Percentiles rank a stretch among this genome's conserved stretches.
Evolutionary conservation across 2,329 filamentous ascomycete genomes (phyloP).

Genomic region (Calonectria hongkongensis): DNA sequence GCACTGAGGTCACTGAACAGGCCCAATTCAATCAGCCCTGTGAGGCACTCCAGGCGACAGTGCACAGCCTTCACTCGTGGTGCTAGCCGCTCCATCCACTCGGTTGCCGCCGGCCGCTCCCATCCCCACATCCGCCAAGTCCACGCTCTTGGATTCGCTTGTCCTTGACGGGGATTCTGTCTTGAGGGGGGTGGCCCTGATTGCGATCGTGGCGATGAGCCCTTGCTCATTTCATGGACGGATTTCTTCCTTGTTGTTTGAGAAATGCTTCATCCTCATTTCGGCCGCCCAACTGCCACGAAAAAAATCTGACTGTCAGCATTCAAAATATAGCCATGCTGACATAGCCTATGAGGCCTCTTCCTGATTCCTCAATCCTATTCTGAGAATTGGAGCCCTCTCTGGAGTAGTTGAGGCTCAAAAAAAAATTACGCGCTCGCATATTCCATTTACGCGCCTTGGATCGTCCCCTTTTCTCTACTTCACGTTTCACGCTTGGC

Average conservation of each 20-base stretch:
- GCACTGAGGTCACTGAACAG: slow-evolving; percentile 8
- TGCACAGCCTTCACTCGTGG: slow-evolving; percentile 31
- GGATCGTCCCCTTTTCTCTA: background rate
- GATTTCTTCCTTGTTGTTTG: slow-evolving; percentile 1
- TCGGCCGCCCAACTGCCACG: background rate
- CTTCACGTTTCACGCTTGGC: slow-evolving; percentile 26
- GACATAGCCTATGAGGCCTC: slow-evolving; percentile 10
- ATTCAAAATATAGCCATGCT: slow-evolving; percentile 14
- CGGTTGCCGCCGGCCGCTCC: slow-evolving; percentile 21
- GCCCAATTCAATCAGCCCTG: slow-evolving; percentile 37
- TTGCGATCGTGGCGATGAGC: slow-evolving; percentile 9
- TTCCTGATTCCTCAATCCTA: background rate
- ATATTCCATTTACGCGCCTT: slow-evolving; percentile 14
- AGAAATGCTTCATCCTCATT: slow-evolving; percentile 1
- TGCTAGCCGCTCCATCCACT: slow-evolving; percentile 16
- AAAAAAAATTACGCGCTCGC: background rate
- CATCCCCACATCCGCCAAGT: slow-evolving; percentile 17
- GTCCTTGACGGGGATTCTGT: background rate
- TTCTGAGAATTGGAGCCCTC: slow-evolving; percentile 15
- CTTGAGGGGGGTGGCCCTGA: slow-evolving; percentile 5
- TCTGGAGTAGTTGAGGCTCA: background rate
- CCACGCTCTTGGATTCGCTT: slow-evolving; percentile 12
- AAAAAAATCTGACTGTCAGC: slow-evolving; percentile 20
- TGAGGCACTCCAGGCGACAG: slow-evolving; percentile 32
- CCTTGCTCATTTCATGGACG: slow-evolving; percentile 21